These are phyloP conservation scores for Magnaporthiopsis rhizophila DNA, from an alignment of 2,329 filamentous ascomycete species.

Conservation along the genomic window DNA sequence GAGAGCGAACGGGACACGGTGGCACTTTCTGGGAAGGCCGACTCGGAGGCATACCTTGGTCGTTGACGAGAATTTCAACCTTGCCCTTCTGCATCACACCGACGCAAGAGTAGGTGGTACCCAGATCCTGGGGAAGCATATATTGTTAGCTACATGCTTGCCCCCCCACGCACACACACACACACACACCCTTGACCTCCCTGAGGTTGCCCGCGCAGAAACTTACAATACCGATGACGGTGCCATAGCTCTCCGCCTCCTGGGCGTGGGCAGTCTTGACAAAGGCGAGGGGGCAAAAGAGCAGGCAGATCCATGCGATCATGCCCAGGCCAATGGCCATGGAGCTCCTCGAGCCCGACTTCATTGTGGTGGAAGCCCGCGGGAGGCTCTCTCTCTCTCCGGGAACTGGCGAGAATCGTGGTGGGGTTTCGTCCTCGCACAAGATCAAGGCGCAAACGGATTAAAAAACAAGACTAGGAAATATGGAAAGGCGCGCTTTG, in stretches of 20 bases:
- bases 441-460: not conserved
- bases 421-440: not conserved
- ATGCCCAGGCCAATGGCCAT: conserved; percentile 60
- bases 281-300: conserved; percentile 82
- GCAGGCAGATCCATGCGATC: conserved; percentile 82
- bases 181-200: not conserved
- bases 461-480: not conserved
- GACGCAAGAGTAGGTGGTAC: conserved; percentile 83
- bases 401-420: not conserved
- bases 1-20: not conserved
- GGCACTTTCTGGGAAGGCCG: conserved; percentile 9
- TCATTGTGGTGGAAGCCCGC: conserved; percentile 10
- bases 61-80: conserved; percentile 92
- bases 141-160: not conserved
- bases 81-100: conserved; percentile 95
- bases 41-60: conserved; percentile 49
- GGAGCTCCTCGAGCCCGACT: conserved; percentile 16
- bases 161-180: too few species aligned
- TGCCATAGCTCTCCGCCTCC: conserved; percentile 72
- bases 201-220: not conserved
- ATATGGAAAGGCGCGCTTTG: not conserved
- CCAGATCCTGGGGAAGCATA: conserved; percentile 55
- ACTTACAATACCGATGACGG: conserved; percentile 83
- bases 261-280: conserved; percentile 68
- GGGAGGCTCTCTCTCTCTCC: not conserved